Percentiles rank a stretch among this genome's conserved stretches.
Conservation (phyloP, 192 early-diverging fungal genomes). For the Coemansia sp. region DNA sequence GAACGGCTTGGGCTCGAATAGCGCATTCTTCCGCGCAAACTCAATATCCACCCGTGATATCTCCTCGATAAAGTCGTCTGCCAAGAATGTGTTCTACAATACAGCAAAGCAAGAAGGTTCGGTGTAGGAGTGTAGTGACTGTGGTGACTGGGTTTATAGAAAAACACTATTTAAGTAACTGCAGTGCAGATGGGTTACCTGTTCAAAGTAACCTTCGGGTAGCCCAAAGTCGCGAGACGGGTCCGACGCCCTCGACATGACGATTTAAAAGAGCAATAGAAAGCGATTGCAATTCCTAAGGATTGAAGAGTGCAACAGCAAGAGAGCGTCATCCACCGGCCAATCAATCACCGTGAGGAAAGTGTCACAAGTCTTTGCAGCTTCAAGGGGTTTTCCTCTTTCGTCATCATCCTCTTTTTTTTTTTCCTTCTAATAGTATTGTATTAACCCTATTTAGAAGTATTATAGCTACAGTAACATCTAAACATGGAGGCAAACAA, state of each 20-base stretch:
- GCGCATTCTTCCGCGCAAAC: constrained; percentile 49
- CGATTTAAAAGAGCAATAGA: background rate
- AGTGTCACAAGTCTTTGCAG: too few relatives aligned
- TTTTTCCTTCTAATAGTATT: too few relatives aligned
- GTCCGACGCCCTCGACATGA: constrained; percentile 25
- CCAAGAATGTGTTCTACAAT: constrained; percentile 54
- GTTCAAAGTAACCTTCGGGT: constrained; percentile 49
- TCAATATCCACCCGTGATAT: constrained; percentile 53
- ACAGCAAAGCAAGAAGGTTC: background rate
- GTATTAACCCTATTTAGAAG: too few relatives aligned
- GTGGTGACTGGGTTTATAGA: background rate
- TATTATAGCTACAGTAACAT: too few relatives aligned
- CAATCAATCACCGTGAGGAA: too few relatives aligned
- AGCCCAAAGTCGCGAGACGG: constrained; percentile 51
- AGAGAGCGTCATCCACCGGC: too few relatives aligned
- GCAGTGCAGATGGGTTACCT: constrained; percentile 26
- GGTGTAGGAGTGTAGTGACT: background rate
- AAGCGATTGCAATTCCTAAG: too few relatives aligned
- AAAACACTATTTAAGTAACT: background rate
- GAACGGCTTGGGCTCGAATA: constrained; percentile 90
- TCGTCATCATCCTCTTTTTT: too few relatives aligned
- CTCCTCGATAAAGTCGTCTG: constrained; percentile 61
- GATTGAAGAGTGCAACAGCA: too few relatives aligned
- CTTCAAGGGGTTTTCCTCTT: too few relatives aligned
- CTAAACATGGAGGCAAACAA: background rate